A percentile compares a stretch with the other conserved stretches of the same genome.
Evolutionary conservation across 768 basidiomycete genomes (phyloP).

Genomic region (Suillus hirtellus): DNA sequence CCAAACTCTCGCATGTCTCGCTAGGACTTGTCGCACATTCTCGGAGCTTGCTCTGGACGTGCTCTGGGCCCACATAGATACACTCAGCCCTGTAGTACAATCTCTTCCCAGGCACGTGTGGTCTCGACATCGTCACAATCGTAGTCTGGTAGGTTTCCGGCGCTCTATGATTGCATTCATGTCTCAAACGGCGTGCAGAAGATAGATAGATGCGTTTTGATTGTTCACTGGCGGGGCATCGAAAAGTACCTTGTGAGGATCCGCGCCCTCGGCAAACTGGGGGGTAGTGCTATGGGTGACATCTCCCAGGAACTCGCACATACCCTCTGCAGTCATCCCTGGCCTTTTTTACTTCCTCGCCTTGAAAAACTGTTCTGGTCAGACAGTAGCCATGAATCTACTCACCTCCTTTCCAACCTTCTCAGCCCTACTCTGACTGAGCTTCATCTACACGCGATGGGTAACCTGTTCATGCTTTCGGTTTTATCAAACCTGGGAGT

Average conservation of each 20-base stretch:
- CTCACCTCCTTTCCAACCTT: background rate
- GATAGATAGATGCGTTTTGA: background rate
- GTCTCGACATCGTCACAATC: background rate
- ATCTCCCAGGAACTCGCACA: background rate
- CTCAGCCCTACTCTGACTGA: background rate
- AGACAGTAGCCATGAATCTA: background rate
- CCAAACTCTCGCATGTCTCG: background rate
- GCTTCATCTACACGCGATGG: background rate
- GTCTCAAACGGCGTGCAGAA: background rate
- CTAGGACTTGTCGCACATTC: constrained; percentile 3
- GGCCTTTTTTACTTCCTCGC: background rate
- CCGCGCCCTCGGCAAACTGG: background rate
- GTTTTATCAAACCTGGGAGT: background rate
- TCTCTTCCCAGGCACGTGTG: background rate
- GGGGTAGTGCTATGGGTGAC: background rate
- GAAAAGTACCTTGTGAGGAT: background rate
- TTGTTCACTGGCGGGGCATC: background rate
- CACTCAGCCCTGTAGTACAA: background rate
- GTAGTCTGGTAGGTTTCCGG: background rate
- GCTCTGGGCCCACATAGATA: background rate
- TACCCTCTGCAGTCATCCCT: background rate
- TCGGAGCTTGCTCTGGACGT: constrained; percentile 1
- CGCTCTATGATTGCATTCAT: background rate
- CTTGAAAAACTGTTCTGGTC: background rate
- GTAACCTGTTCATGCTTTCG: background rate